These are phyloP conservation scores for Tephrocybe sp. DNA, from an alignment of 768 basidiomycete genomes.

Conservation along the genomic window DNA sequence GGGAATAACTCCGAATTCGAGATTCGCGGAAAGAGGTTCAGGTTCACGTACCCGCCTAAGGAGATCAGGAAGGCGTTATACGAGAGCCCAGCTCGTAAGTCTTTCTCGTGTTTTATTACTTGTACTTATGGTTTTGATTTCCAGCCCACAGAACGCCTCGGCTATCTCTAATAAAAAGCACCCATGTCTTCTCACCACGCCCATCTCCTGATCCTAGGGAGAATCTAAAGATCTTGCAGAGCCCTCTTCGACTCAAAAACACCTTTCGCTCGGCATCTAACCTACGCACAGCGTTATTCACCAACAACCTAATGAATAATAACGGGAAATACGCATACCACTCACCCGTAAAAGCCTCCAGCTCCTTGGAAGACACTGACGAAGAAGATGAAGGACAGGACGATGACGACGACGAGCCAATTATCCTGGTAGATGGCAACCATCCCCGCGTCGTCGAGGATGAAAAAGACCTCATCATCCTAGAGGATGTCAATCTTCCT, in stretches of 20 bases:
- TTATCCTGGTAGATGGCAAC: slow-evolving; percentile 65
- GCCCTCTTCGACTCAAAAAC: slow-evolving; percentile 50
- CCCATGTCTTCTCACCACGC: slow-evolving; percentile 70
- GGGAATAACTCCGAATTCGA: slow-evolving; percentile 65
- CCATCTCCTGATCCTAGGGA: slow-evolving; percentile 59
- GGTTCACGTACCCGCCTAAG: slow-evolving; percentile 77
- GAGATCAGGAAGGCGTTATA: slow-evolving; percentile 56
- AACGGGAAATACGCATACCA: slow-evolving; percentile 3
- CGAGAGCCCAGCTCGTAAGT: slow-evolving; percentile 49
- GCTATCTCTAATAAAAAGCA: slow-evolving; percentile 75
- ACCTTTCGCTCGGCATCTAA: slow-evolving; percentile 28
- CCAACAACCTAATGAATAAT: not conserved
- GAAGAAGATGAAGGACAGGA: slow-evolving; percentile 16
- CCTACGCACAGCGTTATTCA: slow-evolving; percentile 8
- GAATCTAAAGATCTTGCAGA: slow-evolving; percentile 64
- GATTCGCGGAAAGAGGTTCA: slow-evolving; percentile 68
- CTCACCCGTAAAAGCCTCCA: slow-evolving; percentile 10
- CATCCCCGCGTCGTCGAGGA: slow-evolving; percentile 70
- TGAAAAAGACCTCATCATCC: slow-evolving; percentile 67
- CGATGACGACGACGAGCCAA: slow-evolving; percentile 36
- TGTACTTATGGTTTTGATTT: slow-evolving; percentile 5
- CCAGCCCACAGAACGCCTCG: slow-evolving; percentile 51
- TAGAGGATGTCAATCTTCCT: slow-evolving; percentile 58
- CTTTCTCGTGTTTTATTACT: slow-evolving; percentile 6
- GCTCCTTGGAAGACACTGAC: not conserved